Base-by-base conservation (phyloP, 768 basidiomycete genomes). In the Boletus vermiculosoides region DNA sequence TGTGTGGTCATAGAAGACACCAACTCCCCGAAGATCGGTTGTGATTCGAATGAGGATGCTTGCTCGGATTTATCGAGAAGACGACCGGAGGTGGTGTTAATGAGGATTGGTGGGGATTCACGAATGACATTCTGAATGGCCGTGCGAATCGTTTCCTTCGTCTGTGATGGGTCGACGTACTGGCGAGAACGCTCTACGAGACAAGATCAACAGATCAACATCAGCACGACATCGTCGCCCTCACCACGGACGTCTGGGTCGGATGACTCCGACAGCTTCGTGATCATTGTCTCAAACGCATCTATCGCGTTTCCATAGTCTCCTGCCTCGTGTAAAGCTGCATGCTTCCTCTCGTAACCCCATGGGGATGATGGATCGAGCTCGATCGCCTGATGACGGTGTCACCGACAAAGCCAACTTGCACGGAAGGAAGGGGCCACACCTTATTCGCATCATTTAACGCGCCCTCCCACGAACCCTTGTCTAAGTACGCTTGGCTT, bases 1-100 rank as follows among this genome's bases (percentile, higher is more conserved):
- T 31, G 31, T 11, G 33, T 59, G 0, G 57, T 62, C 57, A 56
- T 61, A 0, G 60, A 62, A 2, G 56, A 64, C 2, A 61, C 8
- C 28, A 65, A 30, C 44, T 59, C 55, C 18, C 45, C 28, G n/a
- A 56, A 65, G 13, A 46, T 3, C 11, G 52, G 53, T 2, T 39
- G 41, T 4, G 23, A 31, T 46, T 63, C 51, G 11, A 64, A 63
- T 20, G 46, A 13, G 4, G 54, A 13, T 4, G 48, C 54, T 31
- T 57, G 62, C 0, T 42, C 15, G 0, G 40, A 2, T 60, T 33
- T 33, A 10, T 33, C 12, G 36, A 63, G 56, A 6, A 60, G 37
- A 1, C 33, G 31, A 12, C 31, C 31, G 4, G 31, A 33, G 31
- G 2, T 4, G 4, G 12, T 33, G 31, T 33, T 12, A 12, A 33